These are phyloP conservation scores for Dendrostoma leiphaemia DNA, from an alignment of 2,329 filamentous ascomycete species.

Conservation along the genomic window DNA sequence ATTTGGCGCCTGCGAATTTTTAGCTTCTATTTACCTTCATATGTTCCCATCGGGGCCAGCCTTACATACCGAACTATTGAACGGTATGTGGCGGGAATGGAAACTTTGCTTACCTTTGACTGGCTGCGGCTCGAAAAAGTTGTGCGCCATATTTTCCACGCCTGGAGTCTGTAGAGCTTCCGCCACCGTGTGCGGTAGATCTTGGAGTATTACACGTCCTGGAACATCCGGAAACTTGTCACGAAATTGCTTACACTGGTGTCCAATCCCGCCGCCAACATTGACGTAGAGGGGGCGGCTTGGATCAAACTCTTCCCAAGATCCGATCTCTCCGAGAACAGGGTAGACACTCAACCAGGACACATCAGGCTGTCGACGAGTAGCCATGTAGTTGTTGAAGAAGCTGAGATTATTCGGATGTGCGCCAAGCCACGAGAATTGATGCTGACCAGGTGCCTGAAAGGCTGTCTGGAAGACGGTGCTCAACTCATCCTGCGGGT, in stretches of 20 bases:
- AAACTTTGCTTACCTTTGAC: constrained; percentile 9
- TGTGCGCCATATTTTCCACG: constrained; percentile 6
- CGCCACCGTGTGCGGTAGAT: not conserved
- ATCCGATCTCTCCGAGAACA: no score
- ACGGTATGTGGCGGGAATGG: no score
- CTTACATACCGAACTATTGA: no score
- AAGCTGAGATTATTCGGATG: no score
- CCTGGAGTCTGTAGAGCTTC: constrained; percentile 2
- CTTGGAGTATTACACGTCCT: constrained; percentile 7
- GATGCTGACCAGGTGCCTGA: no score
- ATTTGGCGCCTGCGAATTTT: not conserved
- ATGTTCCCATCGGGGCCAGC: no score
- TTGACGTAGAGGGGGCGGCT: not conserved
- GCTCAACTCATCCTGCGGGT: not conserved
- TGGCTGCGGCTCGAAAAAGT: constrained; percentile 8
- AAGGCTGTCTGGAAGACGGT: not conserved
- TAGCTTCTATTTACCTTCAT: not conserved
- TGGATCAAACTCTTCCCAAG: not conserved
- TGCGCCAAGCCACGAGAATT: not conserved
- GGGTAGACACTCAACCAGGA: not conserved
- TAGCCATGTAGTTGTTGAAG: not conserved
- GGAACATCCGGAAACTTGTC: not conserved
- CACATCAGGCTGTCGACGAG: not conserved
- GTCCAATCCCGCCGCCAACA: constrained; percentile 5
- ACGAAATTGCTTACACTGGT: constrained; percentile 3